Percentiles rank a stretch among this genome's conserved stretches.
Evolutionary conservation across 371 early-diverging fungal genomes (phyloP).

Genomic region (Funneliformis caledonium): DNA sequence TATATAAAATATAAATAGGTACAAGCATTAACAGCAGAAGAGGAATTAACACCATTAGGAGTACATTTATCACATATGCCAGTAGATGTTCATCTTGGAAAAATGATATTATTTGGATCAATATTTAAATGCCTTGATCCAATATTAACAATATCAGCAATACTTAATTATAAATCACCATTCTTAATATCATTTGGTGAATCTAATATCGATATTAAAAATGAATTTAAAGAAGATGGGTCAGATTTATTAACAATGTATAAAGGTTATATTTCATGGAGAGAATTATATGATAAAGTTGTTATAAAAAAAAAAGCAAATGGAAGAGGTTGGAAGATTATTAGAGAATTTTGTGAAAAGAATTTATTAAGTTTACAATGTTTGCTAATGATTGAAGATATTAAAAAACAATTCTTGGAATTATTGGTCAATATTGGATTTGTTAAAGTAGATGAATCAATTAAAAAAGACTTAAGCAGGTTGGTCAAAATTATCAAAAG

Average conservation of each 20-base stretch:
- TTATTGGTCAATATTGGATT: conserved; percentile 78
- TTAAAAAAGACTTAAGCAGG: conserved; percentile 41
- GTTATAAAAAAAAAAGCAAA: conserved; percentile 37
- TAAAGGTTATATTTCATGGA: conserved; percentile 78
- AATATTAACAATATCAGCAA: conserved; percentile 74
- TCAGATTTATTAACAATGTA: conserved; percentile 83
- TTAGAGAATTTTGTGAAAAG: conserved; percentile 58
- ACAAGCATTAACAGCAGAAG: conserved; percentile 53
- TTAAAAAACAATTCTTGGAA: conserved; percentile 79
- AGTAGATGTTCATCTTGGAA: conserved; percentile 80
- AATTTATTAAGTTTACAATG: conserved; percentile 65
- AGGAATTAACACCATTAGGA: conserved; percentile 88
- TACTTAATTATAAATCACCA: conserved; percentile 61
- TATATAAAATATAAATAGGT: conserved; percentile 43
- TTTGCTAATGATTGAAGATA: conserved; percentile 76
- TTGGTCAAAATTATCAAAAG: conserved; percentile 21
- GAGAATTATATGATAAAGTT: conserved; percentile 42
- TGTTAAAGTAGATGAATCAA: conserved; percentile 50
- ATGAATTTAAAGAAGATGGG: conserved; percentile 54
- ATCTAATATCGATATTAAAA: conserved; percentile 56
- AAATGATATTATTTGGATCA: conserved; percentile 75
- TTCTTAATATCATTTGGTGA: conserved; percentile 79
- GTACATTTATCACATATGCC: conserved; percentile 80
- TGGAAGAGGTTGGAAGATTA: conserved; percentile 4
- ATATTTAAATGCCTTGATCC: conserved; percentile 76